phyloP scores from a whole-genome alignment of 2,329 filamentous ascomycete species.

The Talaromyces funiculosus region DNA sequence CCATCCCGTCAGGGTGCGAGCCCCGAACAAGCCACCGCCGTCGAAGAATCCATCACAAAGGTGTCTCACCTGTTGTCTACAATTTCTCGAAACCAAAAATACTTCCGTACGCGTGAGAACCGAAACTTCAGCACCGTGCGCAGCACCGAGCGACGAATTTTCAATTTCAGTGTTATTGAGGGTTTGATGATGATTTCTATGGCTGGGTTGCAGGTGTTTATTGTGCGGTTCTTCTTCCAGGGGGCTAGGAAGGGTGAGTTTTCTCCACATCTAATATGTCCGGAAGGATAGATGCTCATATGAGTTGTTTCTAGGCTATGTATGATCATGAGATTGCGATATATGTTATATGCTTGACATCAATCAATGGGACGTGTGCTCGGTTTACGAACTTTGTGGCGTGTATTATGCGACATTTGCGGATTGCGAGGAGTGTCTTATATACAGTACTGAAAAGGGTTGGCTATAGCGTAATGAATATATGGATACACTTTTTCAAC shows the following conservation, averaged over 20 bases:
- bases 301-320: neutral
- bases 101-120: constrained; percentile 98
- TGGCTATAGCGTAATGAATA: neutral
- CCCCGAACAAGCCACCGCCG: constrained; percentile 77
- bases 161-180: constrained; percentile 96
- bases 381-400: neutral
- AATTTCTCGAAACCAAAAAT: constrained; percentile 95
- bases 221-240: constrained; percentile 99
- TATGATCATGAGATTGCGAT: neutral
- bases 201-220: constrained; percentile 93
- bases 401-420: neutral
- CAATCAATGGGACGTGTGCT: neutral
- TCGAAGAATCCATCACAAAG: constrained; percentile 95
- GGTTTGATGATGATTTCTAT: constrained; percentile 86
- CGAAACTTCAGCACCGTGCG: constrained; percentile 96
- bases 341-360: neutral
- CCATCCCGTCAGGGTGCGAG: constrained; percentile 83
- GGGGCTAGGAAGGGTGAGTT: constrained; percentile 61
- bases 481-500: neutral
- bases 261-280: neutral
- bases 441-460: neutral
- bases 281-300: neutral
- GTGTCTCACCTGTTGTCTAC: constrained; percentile 88
- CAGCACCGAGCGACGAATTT: constrained; percentile 91
- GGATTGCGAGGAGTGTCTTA: neutral